Conservation (phyloP, 441 rosid species). For the Erodium texanum region DNA sequence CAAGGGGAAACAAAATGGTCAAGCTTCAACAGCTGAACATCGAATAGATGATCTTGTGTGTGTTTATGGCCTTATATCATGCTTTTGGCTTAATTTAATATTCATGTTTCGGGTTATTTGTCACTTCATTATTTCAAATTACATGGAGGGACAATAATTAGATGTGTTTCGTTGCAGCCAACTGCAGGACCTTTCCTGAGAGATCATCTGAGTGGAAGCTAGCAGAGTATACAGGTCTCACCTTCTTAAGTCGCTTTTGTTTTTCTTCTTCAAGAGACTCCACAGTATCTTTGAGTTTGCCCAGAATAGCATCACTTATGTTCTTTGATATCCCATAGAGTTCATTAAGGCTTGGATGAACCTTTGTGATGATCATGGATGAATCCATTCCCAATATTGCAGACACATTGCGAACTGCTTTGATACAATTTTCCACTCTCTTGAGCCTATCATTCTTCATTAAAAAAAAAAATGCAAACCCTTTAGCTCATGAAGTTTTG, state of each 20-base stretch:
- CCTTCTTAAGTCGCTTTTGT: slow-evolving; percentile 77
- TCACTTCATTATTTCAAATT: background rate
- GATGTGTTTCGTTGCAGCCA: background rate
- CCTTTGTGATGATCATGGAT: slow-evolving; percentile 90
- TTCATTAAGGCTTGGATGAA: slow-evolving; percentile 87
- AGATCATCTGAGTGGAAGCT: slow-evolving; percentile 15
- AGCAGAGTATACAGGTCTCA: slow-evolving; percentile 24
- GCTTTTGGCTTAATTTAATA: slow-evolving; percentile 13
- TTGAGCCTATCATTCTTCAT: slow-evolving; percentile 70
- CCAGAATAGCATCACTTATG: slow-evolving; percentile 76
- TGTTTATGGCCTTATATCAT: background rate
- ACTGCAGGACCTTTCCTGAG: slow-evolving; percentile 6
- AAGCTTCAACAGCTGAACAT: slow-evolving; percentile 9
- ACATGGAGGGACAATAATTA: background rate
- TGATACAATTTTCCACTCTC: slow-evolving; percentile 67
- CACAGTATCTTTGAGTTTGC: slow-evolving; percentile 68
- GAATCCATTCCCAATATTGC: slow-evolving; percentile 84
- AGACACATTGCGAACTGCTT: slow-evolving; percentile 49
- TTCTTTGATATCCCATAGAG: slow-evolving; percentile 85
- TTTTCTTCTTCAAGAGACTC: slow-evolving; percentile 76
- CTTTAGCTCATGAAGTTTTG: slow-evolving; percentile 4
- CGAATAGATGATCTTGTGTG: slow-evolving; percentile 8
- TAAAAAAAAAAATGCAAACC: slow-evolving; percentile 7
- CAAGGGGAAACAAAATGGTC: too few relatives aligned
- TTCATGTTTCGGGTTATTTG: slow-evolving; percentile 13